Conservation (phyloP, 2,329 filamentous ascomycete species). For the Pseudofabraea citricarpa region DNA sequence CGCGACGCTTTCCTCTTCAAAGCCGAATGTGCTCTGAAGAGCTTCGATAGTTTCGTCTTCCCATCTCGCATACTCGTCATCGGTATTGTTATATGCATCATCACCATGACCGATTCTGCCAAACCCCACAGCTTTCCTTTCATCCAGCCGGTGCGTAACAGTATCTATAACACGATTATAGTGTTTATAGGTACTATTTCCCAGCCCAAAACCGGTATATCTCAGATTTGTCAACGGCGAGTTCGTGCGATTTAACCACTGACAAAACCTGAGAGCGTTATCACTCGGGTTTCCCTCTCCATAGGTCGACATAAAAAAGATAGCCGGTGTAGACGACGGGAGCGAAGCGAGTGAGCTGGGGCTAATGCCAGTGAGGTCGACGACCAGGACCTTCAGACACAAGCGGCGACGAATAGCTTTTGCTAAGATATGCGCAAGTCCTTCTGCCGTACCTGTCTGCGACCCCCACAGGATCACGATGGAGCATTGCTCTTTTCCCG, state of each 20-base stretch:
- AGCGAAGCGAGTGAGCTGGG: not conserved
- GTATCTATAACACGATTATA: conserved; percentile 3
- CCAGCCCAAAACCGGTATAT: conserved; percentile 2
- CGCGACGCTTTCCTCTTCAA: not conserved
- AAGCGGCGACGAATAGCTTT: not conserved
- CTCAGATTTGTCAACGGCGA: not conserved
- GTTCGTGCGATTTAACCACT: not conserved
- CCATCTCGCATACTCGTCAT: conserved; percentile 1
- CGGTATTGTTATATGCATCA: conserved; percentile 1
- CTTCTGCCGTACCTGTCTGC: not conserved
- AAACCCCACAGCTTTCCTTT: not conserved
- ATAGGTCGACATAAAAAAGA: conserved; percentile 4
- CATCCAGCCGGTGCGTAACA: not conserved
- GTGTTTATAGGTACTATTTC: conserved; percentile 4
- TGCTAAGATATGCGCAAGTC: not conserved
- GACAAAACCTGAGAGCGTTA: conserved; percentile 1
- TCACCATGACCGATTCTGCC: not conserved
- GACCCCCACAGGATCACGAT: not conserved
- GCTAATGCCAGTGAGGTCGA: not conserved
- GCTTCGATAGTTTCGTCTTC: not conserved
- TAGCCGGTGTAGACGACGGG: not conserved
- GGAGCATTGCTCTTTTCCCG: not conserved
- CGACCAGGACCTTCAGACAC: not conserved
- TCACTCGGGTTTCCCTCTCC: conserved; percentile 4
- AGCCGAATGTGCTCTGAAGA: not conserved